Evolutionary conservation across 169 alveolate species (phyloP), one percentile per base, ranked within the genome.

Genomic region (Cryptosporidium ubiquitum): DNA sequence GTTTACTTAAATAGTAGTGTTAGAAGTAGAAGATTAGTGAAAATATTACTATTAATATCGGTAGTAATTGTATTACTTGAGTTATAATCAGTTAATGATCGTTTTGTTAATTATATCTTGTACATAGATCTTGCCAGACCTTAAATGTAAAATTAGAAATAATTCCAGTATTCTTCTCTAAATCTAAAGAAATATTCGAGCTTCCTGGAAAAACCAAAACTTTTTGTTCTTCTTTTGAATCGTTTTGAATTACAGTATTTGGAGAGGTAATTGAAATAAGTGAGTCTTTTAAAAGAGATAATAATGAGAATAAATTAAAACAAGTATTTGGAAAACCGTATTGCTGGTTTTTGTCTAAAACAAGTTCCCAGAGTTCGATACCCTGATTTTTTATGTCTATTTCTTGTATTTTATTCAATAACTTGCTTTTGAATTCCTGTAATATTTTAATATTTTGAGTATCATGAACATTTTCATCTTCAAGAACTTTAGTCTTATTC

Each of bases 321-420:
- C 89, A 79, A 6, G 89, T 79, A 29, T 64, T 79, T 23, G 89
- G 23, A 57, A 79, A 79, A 16, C 89, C 89, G 5, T 79, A 20
- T 40, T 60, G 40, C 61, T 58, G 57, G 37, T 79, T 49, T 61
- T 26, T 61, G 33, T 79, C 89, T 23, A 79, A 47, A 58, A 79
- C 89, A n/a, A 79, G 58, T 5, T 61, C 74, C 89, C 89, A 79
- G n/a, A 79, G 23, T 37, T 79, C 68, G 23, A 79, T 44, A 7
- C 89, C 89, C 16, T 64, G 39, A 16, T 64, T 31, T 5, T 40
- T n/a, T 9, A 31, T 39, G 37, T 73, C 85, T 14, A 4, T 5
- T 1, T 26, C n/a, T 42, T 26, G 68, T 61, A 79, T 35, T 47
- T 20, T 40, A 9, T 64, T 42, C 51, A 58, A 64, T 14, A 79